Conservation (phyloP, 208 protist species). For the Wallacemonas sp. region DNA sequence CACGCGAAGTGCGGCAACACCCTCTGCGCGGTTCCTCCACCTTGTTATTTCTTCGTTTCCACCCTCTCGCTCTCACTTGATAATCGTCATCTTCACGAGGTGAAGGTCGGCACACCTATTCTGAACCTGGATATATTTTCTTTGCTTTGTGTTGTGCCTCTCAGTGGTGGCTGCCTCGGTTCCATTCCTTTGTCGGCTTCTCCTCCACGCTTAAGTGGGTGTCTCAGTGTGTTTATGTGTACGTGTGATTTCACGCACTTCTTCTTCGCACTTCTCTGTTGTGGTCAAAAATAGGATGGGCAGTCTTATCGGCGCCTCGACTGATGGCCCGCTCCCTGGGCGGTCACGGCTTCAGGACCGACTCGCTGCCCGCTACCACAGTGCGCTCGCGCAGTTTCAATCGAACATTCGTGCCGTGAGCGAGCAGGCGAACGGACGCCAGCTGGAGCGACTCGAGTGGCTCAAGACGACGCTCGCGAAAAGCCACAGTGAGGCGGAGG, state of each 20-base stretch:
- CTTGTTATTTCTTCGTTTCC: too few relatives aligned
- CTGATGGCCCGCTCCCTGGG: constrained; percentile 6
- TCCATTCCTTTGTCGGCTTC: too few relatives aligned
- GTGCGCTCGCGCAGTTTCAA: constrained; percentile 44
- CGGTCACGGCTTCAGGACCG: constrained; percentile 41
- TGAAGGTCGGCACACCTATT: too few relatives aligned
- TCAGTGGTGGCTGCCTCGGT: too few relatives aligned
- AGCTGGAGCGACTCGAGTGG: constrained; percentile 34
- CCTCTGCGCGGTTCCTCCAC: too few relatives aligned
- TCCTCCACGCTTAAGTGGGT: too few relatives aligned
- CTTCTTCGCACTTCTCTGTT: constrained; percentile 1
- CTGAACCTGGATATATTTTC: too few relatives aligned
- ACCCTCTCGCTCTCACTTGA: too few relatives aligned
- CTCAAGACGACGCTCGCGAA: constrained; percentile 42
- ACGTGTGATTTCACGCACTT: not conserved
- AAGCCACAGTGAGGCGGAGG: constrained; percentile 40
- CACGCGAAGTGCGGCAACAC: too few relatives aligned
- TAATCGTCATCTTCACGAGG: too few relatives aligned
- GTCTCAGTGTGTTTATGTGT: not conserved
- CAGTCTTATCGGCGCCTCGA: not conserved
- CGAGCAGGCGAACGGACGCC: constrained; percentile 40
- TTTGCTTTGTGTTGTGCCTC: too few relatives aligned
- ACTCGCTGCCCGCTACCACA: constrained; percentile 35
- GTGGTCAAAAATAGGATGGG: not conserved
- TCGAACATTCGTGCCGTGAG: constrained; percentile 37